Percentiles rank a stretch among this genome's conserved stretches.
Evolutionary conservation across 1,284 basidiomycete species (phyloP).

Genomic region (Grifola frondosa): DNA sequence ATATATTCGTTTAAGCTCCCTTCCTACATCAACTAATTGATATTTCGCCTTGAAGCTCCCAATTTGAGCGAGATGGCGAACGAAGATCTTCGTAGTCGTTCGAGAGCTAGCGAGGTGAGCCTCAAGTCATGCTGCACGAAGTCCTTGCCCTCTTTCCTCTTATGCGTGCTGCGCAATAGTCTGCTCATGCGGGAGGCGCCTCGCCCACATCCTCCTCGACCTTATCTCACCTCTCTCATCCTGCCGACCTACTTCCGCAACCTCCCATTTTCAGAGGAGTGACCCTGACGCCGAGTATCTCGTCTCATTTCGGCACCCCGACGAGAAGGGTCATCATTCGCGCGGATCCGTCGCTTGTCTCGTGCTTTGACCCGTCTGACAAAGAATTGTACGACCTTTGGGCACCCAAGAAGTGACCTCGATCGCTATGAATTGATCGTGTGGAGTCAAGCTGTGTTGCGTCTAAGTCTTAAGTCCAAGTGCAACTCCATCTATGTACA

Average conservation of each 20-base stretch:
- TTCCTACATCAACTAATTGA: too few species aligned
- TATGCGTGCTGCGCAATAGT: not conserved
- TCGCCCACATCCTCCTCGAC: constrained; percentile 25
- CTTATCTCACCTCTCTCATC: constrained; percentile 16
- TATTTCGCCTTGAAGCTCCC: too few species aligned
- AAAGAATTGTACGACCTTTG: constrained; percentile 73
- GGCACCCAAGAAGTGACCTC: constrained; percentile 47
- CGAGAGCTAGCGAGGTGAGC: constrained; percentile 12
- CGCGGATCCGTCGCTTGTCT: constrained; percentile 61
- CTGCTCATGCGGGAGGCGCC: constrained; percentile 9
- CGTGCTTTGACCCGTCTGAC: constrained; percentile 71
- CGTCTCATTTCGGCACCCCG: constrained; percentile 28
- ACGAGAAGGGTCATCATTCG: constrained; percentile 49
- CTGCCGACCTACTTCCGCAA: constrained; percentile 15
- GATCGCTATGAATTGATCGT: too few species aligned
- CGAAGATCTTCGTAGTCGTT: too few species aligned
- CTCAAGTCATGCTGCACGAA: too few species aligned
- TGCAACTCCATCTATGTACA: not conserved
- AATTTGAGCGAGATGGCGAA: too few species aligned
- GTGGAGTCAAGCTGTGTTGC: too few species aligned
- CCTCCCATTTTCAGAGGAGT: constrained; percentile 9
- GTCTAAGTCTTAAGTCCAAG: not conserved
- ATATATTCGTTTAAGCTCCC: too few species aligned
- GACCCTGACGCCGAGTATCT: constrained; percentile 21
- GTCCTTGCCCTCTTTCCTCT: too few species aligned